Conservation (phyloP, 2,329 filamentous ascomycete genomes). For the Fusarium mexicanum region DNA sequence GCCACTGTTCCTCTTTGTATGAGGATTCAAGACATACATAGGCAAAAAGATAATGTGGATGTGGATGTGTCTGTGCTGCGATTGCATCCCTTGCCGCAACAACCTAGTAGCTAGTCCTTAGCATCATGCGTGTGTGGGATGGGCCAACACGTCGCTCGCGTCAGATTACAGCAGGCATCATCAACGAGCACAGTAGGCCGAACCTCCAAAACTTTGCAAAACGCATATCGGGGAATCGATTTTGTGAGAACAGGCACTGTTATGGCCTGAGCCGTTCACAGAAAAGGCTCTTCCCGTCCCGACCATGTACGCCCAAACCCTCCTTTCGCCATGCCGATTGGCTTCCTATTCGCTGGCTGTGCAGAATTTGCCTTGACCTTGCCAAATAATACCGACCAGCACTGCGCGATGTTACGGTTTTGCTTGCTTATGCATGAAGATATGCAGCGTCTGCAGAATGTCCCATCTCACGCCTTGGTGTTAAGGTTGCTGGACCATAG, state of each 20-base stretch:
- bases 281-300: slow-evolving; percentile 50
- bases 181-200: slow-evolving; percentile 13
- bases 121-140: slow-evolving; percentile 10
- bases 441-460: slow-evolving; percentile 15
- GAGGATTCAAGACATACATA: slow-evolving; percentile 6
- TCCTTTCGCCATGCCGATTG: slow-evolving; percentile 14
- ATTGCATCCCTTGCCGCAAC: background rate
- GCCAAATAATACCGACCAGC: slow-evolving; percentile 20
- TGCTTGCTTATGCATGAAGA: slow-evolving; percentile 22
- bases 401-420: slow-evolving; percentile 39
- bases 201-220: slow-evolving; percentile 11
- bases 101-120: background rate
- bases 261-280: slow-evolving; percentile 40
- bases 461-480: slow-evolving; percentile 13
- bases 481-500: slow-evolving; percentile 5
- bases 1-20: slow-evolving; percentile 26
- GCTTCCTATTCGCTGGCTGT: slow-evolving; percentile 18
- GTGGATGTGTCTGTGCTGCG: background rate
- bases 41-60: background rate
- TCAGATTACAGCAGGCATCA: slow-evolving; percentile 11
- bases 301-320: slow-evolving; percentile 40
- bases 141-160: slow-evolving; percentile 13
- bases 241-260: slow-evolving; percentile 23
- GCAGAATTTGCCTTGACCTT: slow-evolving; percentile 16
- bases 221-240: slow-evolving; percentile 11